Evolutionary conservation across 306 rosid genomes (phyloP).

Genomic region (Cotoneaster glaucophyllus): DNA sequence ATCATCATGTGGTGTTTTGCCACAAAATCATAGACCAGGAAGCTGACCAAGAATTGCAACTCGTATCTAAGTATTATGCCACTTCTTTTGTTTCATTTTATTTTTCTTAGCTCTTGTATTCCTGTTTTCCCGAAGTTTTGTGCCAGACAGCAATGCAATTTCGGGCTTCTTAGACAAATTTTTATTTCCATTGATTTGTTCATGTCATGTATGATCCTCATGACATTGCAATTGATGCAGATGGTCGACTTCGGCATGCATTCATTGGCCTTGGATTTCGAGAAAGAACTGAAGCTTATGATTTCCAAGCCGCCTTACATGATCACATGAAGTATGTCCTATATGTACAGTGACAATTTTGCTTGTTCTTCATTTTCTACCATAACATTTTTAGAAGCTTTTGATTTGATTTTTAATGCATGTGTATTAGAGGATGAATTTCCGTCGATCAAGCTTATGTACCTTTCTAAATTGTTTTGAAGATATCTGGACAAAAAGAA

Average conservation of each 20-base stretch:
- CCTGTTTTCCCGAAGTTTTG: background rate
- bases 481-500: slow-evolving; percentile 91
- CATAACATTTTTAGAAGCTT: slow-evolving; percentile 9
- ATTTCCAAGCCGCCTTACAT: slow-evolving; percentile 95
- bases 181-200: background rate
- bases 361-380: background rate
- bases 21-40: background rate
- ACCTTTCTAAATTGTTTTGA: slow-evolving; percentile 12
- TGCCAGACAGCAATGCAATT: background rate
- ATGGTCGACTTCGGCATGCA: slow-evolving; percentile 90
- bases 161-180: background rate
- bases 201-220: background rate
- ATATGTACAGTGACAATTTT: slow-evolving; percentile 16
- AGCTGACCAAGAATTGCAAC: background rate
- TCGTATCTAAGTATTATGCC: background rate
- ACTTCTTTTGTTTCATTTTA: background rate
- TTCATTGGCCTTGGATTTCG: slow-evolving; percentile 94
- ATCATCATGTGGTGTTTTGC: background rate
- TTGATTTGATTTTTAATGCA: background rate
- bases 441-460: slow-evolving; percentile 3
- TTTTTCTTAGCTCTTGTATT: background rate
- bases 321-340: slow-evolving; percentile 85
- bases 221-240: slow-evolving; percentile 35
- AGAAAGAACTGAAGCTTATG: slow-evolving; percentile 96
- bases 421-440: slow-evolving; percentile 2